phyloP scores from a whole-genome alignment of 306 rosid species.

The Casuarina equisetifolia region DNA sequence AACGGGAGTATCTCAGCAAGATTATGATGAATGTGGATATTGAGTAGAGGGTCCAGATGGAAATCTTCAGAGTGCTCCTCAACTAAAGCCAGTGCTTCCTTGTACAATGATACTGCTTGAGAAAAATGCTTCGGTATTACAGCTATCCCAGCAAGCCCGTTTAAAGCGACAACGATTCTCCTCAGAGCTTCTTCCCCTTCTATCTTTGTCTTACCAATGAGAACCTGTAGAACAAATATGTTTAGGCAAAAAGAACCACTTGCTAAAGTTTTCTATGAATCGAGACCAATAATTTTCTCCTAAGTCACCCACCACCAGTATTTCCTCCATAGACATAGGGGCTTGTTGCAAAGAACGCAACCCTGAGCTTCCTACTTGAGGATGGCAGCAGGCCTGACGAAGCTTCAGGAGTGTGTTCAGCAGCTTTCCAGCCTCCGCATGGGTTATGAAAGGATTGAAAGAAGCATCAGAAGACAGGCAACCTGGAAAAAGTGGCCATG shows the following conservation, averaged over 20 bases:
- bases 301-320: slow-evolving; percentile 62
- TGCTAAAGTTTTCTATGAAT: slow-evolving; percentile 8
- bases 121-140: slow-evolving; percentile 57
- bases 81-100: slow-evolving; percentile 72
- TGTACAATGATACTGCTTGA: slow-evolving; percentile 73
- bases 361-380: slow-evolving; percentile 97
- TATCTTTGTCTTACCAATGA: slow-evolving; percentile 82
- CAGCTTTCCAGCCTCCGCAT: slow-evolving; percentile 87
- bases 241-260: slow-evolving; percentile 17
- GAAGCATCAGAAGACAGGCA: slow-evolving; percentile 43
- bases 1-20: slow-evolving; percentile 74
- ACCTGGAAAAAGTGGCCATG: slow-evolving; percentile 43
- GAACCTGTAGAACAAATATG: slow-evolving; percentile 63
- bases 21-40: slow-evolving; percentile 85
- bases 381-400: slow-evolving; percentile 98
- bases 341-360: slow-evolving; percentile 89
- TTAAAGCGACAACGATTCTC: slow-evolving; percentile 75
- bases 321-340: slow-evolving; percentile 98
- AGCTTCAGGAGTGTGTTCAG: slow-evolving; percentile 86
- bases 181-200: slow-evolving; percentile 97
- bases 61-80: slow-evolving; percentile 83
- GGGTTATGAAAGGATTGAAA: slow-evolving; percentile 67
- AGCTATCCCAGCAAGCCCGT: slow-evolving; percentile 86
- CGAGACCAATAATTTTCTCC: slow-evolving; percentile 9
- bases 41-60: slow-evolving; percentile 84